These are phyloP conservation scores for bread wheat (Triticum aestivum) DNA, from an alignment of 176 grass and related monocot species.

Conservation along the genomic window DNA sequence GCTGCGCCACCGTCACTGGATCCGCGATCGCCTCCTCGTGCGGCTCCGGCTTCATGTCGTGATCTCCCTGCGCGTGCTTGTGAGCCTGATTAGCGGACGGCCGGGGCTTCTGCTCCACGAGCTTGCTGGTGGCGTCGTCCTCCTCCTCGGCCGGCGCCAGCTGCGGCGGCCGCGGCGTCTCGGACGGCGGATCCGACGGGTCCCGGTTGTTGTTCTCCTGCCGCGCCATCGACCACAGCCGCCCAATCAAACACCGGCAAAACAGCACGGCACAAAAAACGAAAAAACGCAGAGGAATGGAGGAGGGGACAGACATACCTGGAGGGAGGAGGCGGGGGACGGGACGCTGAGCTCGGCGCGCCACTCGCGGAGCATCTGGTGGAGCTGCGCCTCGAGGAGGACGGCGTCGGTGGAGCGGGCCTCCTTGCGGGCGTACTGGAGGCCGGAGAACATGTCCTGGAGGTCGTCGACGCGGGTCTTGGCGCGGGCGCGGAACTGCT, in stretches of 20 bases:
- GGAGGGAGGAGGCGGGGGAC: slow-evolving; percentile 77
- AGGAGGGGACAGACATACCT: neutral
- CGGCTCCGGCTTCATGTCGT: slow-evolving; percentile 55
- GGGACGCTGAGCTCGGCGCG: slow-evolving; percentile 81
- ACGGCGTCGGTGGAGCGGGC: slow-evolving; percentile 68
- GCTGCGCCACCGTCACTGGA: slow-evolving; percentile 20
- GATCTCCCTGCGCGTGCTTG: slow-evolving; percentile 24
- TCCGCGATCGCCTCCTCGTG: slow-evolving; percentile 37
- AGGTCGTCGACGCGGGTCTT: slow-evolving; percentile 89
- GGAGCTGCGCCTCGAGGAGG: slow-evolving; percentile 82
- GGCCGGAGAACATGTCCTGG: slow-evolving; percentile 86
- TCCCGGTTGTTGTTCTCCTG: slow-evolving; percentile 50
- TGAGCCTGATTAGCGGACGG: slow-evolving; percentile 8
- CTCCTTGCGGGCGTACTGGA: slow-evolving; percentile 88
- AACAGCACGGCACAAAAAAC: neutral
- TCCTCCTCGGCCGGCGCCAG: slow-evolving; percentile 55
- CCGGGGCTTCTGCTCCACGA: slow-evolving; percentile 36
- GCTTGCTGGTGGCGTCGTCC: slow-evolving; percentile 91
- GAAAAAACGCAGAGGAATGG: neutral
- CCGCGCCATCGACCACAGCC: slow-evolving; percentile 18
- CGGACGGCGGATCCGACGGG: slow-evolving; percentile 64
- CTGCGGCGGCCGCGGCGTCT: slow-evolving; percentile 57
- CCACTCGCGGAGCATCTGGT: slow-evolving; percentile 97
- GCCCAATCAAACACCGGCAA: neutral
- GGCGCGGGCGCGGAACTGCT: slow-evolving; percentile 79